Base-by-base conservation (phyloP, 2,329 filamentous ascomycete species). In the Claviceps sp. region DNA sequence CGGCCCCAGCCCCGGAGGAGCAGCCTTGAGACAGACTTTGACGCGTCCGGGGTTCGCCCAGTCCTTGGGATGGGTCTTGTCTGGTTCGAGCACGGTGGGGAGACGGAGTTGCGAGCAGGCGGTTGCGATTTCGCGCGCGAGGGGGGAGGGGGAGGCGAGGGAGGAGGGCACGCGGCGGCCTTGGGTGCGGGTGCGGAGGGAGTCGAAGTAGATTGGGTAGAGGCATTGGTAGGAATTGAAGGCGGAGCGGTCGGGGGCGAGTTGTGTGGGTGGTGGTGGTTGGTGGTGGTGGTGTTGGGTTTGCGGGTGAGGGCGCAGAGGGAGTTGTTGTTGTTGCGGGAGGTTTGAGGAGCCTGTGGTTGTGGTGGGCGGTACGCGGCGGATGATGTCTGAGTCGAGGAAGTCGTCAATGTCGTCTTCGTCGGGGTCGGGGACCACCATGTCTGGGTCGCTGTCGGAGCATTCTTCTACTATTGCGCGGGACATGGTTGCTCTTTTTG, bases 21-120 rank as follows among this genome's bases (percentile, higher is more conserved):
- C 9, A 34, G 30, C 30, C 22, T 81, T 85, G n/a, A 96, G 72
- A 62, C 84, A 72, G 48, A 97, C 81, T 60, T 87, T 82, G 56
- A 97, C 87, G 54, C 93, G 78, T 3, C 93, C 93, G 13, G 93
- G 93, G 72, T 98, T 98, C 52, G 85, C 84, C 93, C 93, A 98
- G 73, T 98, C 93, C 71, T 93, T 91, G 6, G 93, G 93, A 69
- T 98, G 93, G 55, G 82, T 78, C 74, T 95, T 95, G 64, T 86
- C 85, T 1, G 90, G 88, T 71, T 98, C 93, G 66, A 96, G 85
- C 7, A 93, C 82, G 44, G 85, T 83, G 55, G 79, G 77, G 38
- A 89, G 72, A 34, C 84, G 79, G 54, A 95, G 76, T 46, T 76
- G 70, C 43, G 83, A 82, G 67, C 87, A 87, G n/a, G 90, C 91